Conservation (phyloP, 106 monocot genomes). For the Acorus gramineus region DNA sequence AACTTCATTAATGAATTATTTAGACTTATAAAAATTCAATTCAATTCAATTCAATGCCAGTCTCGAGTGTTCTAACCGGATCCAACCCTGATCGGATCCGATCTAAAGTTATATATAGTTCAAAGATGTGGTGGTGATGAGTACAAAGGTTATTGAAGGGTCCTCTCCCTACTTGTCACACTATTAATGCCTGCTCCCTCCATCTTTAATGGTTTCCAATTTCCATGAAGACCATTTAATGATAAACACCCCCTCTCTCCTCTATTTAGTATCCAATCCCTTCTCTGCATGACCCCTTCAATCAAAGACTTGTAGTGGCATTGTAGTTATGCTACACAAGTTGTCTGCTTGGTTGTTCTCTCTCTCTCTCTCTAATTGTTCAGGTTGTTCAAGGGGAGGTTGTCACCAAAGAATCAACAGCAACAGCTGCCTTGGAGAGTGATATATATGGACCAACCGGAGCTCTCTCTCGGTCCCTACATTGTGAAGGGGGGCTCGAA, state of each 20-base stretch:
- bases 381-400: neutral
- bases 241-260: constrained; percentile 1
- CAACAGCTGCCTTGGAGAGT: neutral
- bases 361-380: neutral
- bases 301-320: neutral
- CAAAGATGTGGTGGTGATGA: no score
- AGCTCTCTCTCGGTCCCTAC: constrained; percentile 20
- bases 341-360: neutral
- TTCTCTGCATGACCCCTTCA: constrained; percentile 8
- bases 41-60: no score
- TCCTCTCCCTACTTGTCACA: constrained; percentile 22
- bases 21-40: no score
- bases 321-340: neutral
- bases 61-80: no score
- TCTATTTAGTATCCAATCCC: constrained; percentile 21
- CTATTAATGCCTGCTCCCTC: constrained; percentile 29
- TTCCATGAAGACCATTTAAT: constrained; percentile 31
- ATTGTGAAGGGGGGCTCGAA: no score
- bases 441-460: constrained; percentile 1
- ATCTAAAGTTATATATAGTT: no score
- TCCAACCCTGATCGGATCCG: no score
- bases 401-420: neutral
- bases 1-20: no score
- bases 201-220: constrained; percentile 24
- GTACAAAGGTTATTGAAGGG: no score